A percentile compares a stretch with the other conserved stretches of the same genome.
Conservation (phyloP, 257 asterid genomes). For the Primulina huaijiensis region DNA sequence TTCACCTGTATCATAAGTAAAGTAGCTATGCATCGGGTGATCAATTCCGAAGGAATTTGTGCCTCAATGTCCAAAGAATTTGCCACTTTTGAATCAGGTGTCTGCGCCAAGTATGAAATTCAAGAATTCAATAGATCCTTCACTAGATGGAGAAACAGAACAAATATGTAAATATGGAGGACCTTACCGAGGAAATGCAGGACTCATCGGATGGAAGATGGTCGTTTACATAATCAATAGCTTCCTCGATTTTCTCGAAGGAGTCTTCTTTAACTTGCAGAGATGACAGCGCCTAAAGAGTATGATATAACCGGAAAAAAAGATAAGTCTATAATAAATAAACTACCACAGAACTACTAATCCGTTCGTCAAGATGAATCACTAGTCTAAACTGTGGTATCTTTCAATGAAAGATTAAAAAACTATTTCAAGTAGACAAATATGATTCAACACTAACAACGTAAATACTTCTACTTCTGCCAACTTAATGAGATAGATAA, state of each 20-base stretch:
- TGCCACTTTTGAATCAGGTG: constrained; percentile 40
- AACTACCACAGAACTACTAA: neutral
- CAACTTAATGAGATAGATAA: no score
- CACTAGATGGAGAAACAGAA: constrained; percentile 15
- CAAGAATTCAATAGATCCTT: constrained; percentile 16
- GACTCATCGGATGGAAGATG: constrained; percentile 42
- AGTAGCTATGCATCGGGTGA: constrained; percentile 15
- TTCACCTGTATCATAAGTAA: constrained; percentile 30
- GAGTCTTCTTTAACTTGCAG: constrained; percentile 48
- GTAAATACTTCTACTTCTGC: neutral
- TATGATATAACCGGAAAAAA: neutral
- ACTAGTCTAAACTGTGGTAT: neutral
- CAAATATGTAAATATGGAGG: constrained; percentile 15
- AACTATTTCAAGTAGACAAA: neutral
- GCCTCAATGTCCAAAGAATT: constrained; percentile 48
- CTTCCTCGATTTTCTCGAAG: constrained; percentile 68
- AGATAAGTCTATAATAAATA: no score
- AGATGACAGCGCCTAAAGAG: constrained; percentile 62
- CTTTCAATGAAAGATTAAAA: neutral
- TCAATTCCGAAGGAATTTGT: constrained; percentile 39
- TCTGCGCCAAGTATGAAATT: constrained; percentile 39
- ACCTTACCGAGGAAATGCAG: constrained; percentile 39
- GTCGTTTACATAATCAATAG: constrained; percentile 53
- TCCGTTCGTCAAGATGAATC: neutral
- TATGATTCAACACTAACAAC: neutral